Evolutionary conservation across 192 early-diverging fungal species (phyloP), one percentile per base, ranked within the genome.

Genomic region (Diversispora eburnea): DNA sequence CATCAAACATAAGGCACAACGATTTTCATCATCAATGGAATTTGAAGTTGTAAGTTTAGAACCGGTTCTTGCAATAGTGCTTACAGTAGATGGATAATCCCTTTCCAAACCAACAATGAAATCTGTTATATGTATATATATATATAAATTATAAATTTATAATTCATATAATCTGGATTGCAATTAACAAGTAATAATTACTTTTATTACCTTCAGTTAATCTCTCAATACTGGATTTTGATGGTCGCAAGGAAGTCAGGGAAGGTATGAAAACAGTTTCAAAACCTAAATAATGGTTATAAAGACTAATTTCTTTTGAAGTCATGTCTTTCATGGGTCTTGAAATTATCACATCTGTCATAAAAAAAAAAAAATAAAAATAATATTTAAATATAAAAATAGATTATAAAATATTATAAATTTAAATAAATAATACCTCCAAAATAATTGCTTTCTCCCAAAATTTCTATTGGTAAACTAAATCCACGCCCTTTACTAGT

Each of bases 401-500:
- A 59, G 25, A 17, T 25, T 9, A 59, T 10, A 33, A 33, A 33
- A 33, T 33, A 33, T 33, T 33, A 33, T 33, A 33, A 33, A 33
- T 33, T 0, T 33, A 33, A 33, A 45, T 62, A 25, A 20, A 42
- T n/a, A n/a, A n/a, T 48, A 76, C 77, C 84, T 59, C 82, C 74
- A 60, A 88, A 80, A 81, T 85, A 92, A 7, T 66, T 46, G 8
- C 81, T 79, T 58, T 89, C 86, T 8, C 84, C 72, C 0, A 88
- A 84, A 6, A 91, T 87, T 55, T 95, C 93, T 10, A 91, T 74
- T 5, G 94, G 91, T 33, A 96, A 75, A 39, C 87, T 89, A 70
- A 89, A 91, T n/a, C 96, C 96, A 45, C 92, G 90, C 10, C 96
- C 96, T 66, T 91, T 89, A 51, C 91, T 89, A 41, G 92, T 94